These are phyloP conservation scores for Russula olivacea DNA, from an alignment of 768 basidiomycete species.

Conservation along the genomic window DNA sequence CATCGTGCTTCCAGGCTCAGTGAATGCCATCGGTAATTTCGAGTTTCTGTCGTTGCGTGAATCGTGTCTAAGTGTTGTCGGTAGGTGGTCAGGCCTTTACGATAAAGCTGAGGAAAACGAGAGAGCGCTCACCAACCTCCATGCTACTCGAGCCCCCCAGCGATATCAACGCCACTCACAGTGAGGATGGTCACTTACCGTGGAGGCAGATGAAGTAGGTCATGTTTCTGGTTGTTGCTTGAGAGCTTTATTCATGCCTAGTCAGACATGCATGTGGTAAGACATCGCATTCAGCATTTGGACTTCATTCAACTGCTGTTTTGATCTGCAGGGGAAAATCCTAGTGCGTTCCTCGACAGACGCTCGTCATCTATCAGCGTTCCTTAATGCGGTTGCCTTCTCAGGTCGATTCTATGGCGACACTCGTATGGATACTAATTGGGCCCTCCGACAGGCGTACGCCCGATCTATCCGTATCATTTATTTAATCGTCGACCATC, in stretches of 20 bases:
- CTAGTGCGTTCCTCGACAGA: conserved; percentile 30
- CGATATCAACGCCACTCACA: conserved; percentile 47
- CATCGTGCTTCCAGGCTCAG: conserved; percentile 69
- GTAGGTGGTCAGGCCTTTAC: conserved; percentile 68
- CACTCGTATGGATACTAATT: conserved; percentile 65
- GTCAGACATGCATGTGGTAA: conserved; percentile 56
- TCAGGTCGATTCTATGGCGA: conserved; percentile 29
- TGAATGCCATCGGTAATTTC: conserved; percentile 27
- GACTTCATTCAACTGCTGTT: not conserved
- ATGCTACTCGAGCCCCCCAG: conserved; percentile 76
- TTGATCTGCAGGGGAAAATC: conserved; percentile 49
- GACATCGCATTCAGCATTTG: not conserved
- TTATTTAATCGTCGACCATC: conserved; percentile 42
- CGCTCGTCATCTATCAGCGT: not conserved
- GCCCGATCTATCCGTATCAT: conserved; percentile 36
- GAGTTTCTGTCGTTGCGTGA: not conserved
- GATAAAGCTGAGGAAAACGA: conserved; percentile 71
- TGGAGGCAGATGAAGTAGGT: conserved; percentile 77
- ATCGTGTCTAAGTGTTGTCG: conserved; percentile 4
- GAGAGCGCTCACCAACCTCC: conserved; percentile 62
- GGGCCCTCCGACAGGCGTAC: conserved; percentile 61
- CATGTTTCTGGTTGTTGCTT: not conserved
- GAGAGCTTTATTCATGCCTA: not conserved
- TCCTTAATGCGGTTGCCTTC: not conserved
- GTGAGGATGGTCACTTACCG: conserved; percentile 40